Conservation (phyloP, 805 yeast species). For the Yamadazyma philogaea region DNA sequence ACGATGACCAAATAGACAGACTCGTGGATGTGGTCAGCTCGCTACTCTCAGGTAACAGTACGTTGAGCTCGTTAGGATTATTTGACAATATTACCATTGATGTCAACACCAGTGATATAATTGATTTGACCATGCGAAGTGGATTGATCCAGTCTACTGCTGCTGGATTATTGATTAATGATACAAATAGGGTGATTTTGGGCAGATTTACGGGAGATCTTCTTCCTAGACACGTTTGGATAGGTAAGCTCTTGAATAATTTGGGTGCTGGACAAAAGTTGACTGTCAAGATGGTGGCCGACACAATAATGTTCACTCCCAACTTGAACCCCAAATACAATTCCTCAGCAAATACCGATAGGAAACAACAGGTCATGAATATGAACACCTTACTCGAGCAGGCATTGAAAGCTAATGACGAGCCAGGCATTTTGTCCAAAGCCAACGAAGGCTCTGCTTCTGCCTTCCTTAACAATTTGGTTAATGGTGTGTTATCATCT, state of each 20-base stretch:
- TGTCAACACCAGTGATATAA: constrained; percentile 23
- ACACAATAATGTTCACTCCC: constrained; percentile 25
- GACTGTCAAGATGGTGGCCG: constrained; percentile 29
- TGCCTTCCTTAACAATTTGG: constrained; percentile 29
- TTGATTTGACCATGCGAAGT: constrained; percentile 20
- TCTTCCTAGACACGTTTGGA: constrained; percentile 28
- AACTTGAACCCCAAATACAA: constrained; percentile 26
- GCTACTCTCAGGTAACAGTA: constrained; percentile 13
- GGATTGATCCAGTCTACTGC: constrained; percentile 28
- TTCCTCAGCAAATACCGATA: constrained; percentile 5
- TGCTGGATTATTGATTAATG: constrained; percentile 26
- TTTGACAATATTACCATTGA: constrained; percentile 16
- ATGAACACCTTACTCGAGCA: constrained; percentile 1
- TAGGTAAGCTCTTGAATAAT: constrained; percentile 26
- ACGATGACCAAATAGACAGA: constrained; percentile 27
- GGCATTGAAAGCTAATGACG: background rate
- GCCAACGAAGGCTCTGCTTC: constrained; percentile 29
- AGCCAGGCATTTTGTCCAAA: background rate
- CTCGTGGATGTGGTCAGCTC: constrained; percentile 21
- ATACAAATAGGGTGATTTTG: constrained; percentile 24
- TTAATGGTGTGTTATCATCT: constrained; percentile 22
- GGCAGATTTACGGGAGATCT: constrained; percentile 26
- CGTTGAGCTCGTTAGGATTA: background rate
- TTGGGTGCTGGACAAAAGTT: constrained; percentile 32
- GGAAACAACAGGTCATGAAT: constrained; percentile 5